Base-by-base conservation (phyloP, 352 stramenopile genomes). In the Phytopythium chamaehyphon region DNA sequence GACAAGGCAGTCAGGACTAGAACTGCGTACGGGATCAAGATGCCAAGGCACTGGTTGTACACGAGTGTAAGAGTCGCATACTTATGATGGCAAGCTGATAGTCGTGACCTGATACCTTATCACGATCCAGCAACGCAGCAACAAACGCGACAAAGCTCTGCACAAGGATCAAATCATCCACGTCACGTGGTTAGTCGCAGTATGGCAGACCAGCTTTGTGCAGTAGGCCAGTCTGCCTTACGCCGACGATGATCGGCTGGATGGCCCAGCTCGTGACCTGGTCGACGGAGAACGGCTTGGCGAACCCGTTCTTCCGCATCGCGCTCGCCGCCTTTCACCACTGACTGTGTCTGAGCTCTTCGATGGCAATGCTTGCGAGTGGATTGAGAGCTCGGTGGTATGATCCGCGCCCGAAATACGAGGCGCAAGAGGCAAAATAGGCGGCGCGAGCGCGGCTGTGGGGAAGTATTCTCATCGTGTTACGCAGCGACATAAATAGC, bases 241-340 rank as follows among this genome's bases (percentile, higher is more conserved):
- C 83, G 21, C 62, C 71, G 49, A 90, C 83, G 48, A 91, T 59
- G 42, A 84, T 44, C 16, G 85, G 71, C 50, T 95, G 77, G 26
- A 89, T 59, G 24, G 88, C 43, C 83, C 81, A 95, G 52, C 83
- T 92, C 8, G 67, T 80, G 21, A 86, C 66, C 57, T 87, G 79
- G 50, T 87, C 84, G 22, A 71, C 62, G 8, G 83, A 94, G 55
- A 90, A 87, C n/a, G 85, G 85, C 46, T 73, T 73, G 40, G 92
- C 57, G 48, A 93, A 90, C 23, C 85, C 85, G 57, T 85, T 90
- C 19, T 64, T 66, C 45, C 73, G 78, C 75, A 77, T 82, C 18
- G 3, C 24, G 9, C 28, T 5, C 5, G 28, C 5, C 28, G 28
- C 28, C 28, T 33, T 33, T 33, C 28, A 33, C 5, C 28, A 33